phyloP scores from a whole-genome alignment of 2,329 filamentous ascomycete species.

The Uncinocarpus reesii region DNA sequence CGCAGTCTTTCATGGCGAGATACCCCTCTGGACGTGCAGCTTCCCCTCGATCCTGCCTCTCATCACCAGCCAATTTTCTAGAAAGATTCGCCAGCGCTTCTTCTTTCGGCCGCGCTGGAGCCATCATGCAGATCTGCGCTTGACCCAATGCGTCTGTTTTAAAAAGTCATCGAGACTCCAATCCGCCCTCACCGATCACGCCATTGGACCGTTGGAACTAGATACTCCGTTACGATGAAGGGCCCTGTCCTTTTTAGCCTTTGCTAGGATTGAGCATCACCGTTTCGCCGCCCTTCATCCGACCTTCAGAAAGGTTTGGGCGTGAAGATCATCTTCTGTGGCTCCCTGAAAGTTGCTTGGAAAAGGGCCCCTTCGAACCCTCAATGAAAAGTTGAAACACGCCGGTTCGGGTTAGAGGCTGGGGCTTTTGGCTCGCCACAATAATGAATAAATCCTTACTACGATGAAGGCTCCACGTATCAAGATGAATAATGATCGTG shows the following conservation, averaged over 20 bases:
- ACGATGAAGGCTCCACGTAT: background rate
- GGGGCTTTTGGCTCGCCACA: background rate
- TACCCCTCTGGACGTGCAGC: background rate
- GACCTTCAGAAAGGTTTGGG: background rate
- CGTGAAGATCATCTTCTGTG: constrained; percentile 4
- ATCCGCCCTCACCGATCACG: background rate
- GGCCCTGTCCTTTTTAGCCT: background rate
- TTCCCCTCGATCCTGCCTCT: background rate
- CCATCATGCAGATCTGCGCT: background rate
- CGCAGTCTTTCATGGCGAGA: background rate
- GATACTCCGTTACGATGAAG: background rate
- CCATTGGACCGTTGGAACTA: background rate
- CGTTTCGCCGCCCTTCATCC: background rate
- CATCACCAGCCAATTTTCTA: constrained; percentile 6
- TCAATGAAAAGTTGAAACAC: constrained; percentile 9
- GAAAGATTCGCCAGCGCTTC: constrained; percentile 11
- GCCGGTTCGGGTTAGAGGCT: constrained; percentile 5
- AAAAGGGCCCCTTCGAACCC: too few relatives aligned
- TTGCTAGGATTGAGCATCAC: background rate
- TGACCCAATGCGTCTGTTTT: constrained; percentile 6
- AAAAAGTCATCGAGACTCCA: constrained; percentile 4
- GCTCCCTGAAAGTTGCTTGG: background rate
- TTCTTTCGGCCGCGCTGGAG: constrained; percentile 5
- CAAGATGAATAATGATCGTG: too few relatives aligned
- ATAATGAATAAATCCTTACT: background rate